Conservation (phyloP, 176 grass and related monocot genomes). For the Avena sativa region DNA sequence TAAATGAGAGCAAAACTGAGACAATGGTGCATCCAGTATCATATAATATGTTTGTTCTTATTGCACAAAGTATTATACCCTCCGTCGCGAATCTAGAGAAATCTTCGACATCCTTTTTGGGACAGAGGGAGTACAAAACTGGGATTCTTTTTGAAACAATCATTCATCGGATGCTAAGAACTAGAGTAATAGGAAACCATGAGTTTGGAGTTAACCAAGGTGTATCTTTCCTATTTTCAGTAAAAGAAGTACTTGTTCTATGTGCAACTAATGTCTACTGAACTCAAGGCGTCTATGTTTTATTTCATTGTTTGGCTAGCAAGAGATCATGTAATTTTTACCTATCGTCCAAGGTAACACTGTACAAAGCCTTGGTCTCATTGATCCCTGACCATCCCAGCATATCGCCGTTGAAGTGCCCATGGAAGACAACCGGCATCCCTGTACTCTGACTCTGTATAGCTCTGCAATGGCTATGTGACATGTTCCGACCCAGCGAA, state of each 20-base stretch:
- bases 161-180: neutral
- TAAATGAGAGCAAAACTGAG: slow-evolving; percentile 5
- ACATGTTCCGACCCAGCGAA: neutral
- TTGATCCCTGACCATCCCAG: neutral
- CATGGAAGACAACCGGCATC: neutral
- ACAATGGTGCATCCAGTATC: neutral
- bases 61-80: neutral
- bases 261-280: neutral
- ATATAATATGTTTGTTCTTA: neutral
- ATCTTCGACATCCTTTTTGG: too few species aligned
- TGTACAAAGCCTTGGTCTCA: slow-evolving; percentile 42
- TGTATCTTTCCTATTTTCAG: slow-evolving; percentile 18
- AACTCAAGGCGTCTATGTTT: neutral
- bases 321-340: slow-evolving; percentile 33
- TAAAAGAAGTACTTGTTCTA: neutral
- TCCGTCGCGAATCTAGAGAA: too few species aligned
- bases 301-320: slow-evolving; percentile 6
- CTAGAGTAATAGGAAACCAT: neutral
- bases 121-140: too few species aligned
- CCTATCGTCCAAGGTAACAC: slow-evolving; percentile 40
- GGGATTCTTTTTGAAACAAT: neutral
- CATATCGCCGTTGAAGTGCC: neutral
- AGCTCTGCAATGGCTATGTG: neutral
- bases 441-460: slow-evolving; percentile 15
- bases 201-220: slow-evolving; percentile 5